Percentiles rank a stretch among this genome's conserved stretches.
phyloP scores from a whole-genome alignment of 140 eudicot genomes.

The Cichorium intybus region DNA sequence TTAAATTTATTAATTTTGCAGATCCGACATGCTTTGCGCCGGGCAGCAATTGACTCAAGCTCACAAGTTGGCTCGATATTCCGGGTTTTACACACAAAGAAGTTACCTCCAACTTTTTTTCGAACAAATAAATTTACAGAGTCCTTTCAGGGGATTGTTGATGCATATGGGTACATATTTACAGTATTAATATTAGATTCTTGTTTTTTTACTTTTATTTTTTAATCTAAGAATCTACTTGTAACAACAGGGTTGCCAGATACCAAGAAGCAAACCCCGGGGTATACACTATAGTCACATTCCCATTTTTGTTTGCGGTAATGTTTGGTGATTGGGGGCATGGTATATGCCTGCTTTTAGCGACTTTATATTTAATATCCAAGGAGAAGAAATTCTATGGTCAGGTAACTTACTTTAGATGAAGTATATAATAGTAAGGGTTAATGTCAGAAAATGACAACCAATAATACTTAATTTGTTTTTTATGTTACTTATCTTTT shows the following conservation, averaged over 20 bases:
- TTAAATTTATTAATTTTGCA: conserved; percentile 24
- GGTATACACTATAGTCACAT: conserved; percentile 71
- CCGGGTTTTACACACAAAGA: conserved; percentile 60
- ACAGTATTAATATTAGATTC: background rate
- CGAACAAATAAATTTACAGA: conserved; percentile 69
- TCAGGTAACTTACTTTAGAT: conserved; percentile 38
- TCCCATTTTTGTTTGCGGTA: conserved; percentile 81
- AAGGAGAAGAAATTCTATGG: conserved; percentile 60
- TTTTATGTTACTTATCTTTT: background rate
- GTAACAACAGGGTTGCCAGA: conserved; percentile 65
- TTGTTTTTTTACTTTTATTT: background rate
- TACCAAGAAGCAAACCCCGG: conserved; percentile 89
- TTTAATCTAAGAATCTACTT: background rate
- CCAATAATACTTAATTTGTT: background rate
- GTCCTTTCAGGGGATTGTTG: conserved; percentile 72
- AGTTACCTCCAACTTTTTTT: conserved; percentile 74
- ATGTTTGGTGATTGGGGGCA: conserved; percentile 97
- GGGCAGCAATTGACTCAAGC: conserved; percentile 60
- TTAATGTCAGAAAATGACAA: too few species aligned
- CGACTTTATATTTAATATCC: conserved; percentile 44
- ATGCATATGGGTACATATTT: conserved; percentile 64
- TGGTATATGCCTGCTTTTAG: conserved; percentile 73
- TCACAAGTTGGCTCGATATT: conserved; percentile 78
- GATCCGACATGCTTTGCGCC: conserved; percentile 64
- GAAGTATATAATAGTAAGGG: too few species aligned